Conservation (phyloP, 108 stramenopile genomes). For the Nitzschia sp. region DNA sequence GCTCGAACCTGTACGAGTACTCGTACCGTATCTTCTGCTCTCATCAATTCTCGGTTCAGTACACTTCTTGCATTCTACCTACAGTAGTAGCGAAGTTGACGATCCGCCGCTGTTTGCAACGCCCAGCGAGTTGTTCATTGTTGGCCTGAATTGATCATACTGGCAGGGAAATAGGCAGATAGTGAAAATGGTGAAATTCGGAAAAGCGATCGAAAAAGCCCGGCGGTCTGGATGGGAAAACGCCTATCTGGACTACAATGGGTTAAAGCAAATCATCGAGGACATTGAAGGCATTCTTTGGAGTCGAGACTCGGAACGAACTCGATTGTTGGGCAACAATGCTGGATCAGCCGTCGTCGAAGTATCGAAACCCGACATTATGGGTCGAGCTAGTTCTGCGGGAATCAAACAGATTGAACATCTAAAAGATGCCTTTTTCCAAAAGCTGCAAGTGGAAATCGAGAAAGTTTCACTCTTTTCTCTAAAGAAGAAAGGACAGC, state of each 20-base stretch:
- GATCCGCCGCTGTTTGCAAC: too few species aligned
- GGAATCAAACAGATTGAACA: slow-evolving; percentile 1
- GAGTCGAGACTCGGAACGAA: background rate
- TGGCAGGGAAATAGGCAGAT: too few species aligned
- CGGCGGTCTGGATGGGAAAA: slow-evolving; percentile 54
- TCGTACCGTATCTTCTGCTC: too few species aligned
- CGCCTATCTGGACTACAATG: slow-evolving; percentile 70
- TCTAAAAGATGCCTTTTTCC: slow-evolving; percentile 43
- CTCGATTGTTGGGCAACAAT: background rate
- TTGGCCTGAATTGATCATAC: too few species aligned
- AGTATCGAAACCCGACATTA: background rate
- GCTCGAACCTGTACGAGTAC: too few species aligned
- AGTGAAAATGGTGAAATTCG: slow-evolving; percentile 63
- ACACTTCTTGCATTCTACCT: too few species aligned
- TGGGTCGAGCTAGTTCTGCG: background rate
- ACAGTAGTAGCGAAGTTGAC: too few species aligned
- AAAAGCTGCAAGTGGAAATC: slow-evolving; percentile 50
- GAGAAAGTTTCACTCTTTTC: slow-evolving; percentile 77
- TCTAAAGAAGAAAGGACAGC: slow-evolving; percentile 47
- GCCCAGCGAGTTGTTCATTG: too few species aligned
- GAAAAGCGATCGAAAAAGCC: slow-evolving; percentile 39
- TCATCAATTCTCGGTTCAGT: too few species aligned
- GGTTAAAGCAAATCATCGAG: slow-evolving; percentile 45
- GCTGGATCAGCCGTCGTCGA: background rate
- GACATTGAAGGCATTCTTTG: slow-evolving; percentile 23